Percentiles rank a stretch among this genome's conserved stretches.
Evolutionary conservation across 2,329 filamentous ascomycete species (phyloP).

Genomic region (Dactylellina leptospora): DNA sequence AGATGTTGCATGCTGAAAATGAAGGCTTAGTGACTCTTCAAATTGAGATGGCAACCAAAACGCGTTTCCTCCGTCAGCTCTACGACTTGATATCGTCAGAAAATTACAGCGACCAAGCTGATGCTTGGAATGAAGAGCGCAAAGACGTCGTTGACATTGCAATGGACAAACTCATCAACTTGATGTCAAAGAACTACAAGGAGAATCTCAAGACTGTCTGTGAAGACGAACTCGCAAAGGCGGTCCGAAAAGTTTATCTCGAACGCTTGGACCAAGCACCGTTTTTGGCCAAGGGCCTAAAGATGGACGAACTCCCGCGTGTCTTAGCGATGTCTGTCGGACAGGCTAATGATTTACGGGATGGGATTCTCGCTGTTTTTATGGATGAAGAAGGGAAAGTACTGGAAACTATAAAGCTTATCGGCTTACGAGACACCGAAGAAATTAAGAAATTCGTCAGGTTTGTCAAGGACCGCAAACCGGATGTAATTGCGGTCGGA

Average conservation of each 20-base stretch:
- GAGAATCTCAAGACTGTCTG: conserved; percentile 93
- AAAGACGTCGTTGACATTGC: conserved; percentile 84
- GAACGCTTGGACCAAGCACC: conserved; percentile 93
- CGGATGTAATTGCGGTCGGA: conserved; percentile 88
- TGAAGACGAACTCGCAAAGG: conserved; percentile 87
- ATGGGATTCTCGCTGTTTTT: conserved; percentile 89
- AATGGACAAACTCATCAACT: conserved; percentile 79
- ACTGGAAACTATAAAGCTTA: conserved; percentile 85
- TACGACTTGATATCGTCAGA: conserved; percentile 89
- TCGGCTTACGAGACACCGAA: conserved; percentile 76
- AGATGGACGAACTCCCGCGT: conserved; percentile 84
- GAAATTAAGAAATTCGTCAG: conserved; percentile 77
- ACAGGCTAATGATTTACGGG: conserved; percentile 75
- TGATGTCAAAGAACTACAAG: conserved; percentile 91
- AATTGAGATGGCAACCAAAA: conserved; percentile 77
- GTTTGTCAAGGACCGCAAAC: conserved; percentile 78
- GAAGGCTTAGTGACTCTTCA: conserved; percentile 90
- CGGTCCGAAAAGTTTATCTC: conserved; percentile 70
- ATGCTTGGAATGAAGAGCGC: conserved; percentile 91
- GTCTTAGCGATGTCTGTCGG: conserved; percentile 89
- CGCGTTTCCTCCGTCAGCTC: conserved; percentile 78
- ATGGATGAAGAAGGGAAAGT: conserved; percentile 92
- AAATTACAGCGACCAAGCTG: conserved; percentile 91
- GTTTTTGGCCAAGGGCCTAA: conserved; percentile 92
- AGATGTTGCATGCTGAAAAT: conserved; percentile 97